A percentile compares a stretch with the other conserved stretches of the same genome.
These are phyloP conservation scores for Cystobasidium ongulense DNA, from an alignment of 768 basidiomycete genomes.

Conservation along the genomic window DNA sequence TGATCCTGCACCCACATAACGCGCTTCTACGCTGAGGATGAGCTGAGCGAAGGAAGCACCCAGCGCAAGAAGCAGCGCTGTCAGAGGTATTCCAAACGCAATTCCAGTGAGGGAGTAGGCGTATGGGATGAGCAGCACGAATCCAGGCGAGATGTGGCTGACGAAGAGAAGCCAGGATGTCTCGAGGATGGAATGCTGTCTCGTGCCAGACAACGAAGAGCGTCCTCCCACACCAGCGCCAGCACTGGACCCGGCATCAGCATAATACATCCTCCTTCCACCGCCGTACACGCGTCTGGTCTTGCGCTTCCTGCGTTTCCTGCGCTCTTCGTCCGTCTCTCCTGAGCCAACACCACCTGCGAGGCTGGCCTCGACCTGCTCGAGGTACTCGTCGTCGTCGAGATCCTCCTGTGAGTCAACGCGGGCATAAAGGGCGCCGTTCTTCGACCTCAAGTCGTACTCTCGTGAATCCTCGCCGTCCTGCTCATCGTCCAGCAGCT, in stretches of 20 bases:
- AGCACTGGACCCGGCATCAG: not conserved
- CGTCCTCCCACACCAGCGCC: not conserved
- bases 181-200: not conserved
- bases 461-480: not conserved
- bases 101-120: slow-evolving; percentile 33
- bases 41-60: slow-evolving; percentile 38
- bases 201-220: not conserved
- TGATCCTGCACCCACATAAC: slow-evolving; percentile 40
- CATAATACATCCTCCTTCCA: not conserved
- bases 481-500: not conserved
- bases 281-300: slow-evolving; percentile 26
- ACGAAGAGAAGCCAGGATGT: slow-evolving; percentile 14
- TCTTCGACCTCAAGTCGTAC: not conserved
- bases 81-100: slow-evolving; percentile 34
- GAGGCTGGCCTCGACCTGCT: slow-evolving; percentile 12
- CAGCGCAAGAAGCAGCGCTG: slow-evolving; percentile 35
- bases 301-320: slow-evolving; percentile 9
- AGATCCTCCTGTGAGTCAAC: slow-evolving; percentile 25
- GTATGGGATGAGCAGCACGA: slow-evolving; percentile 22
- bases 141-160: not conserved
- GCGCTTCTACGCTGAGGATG: slow-evolving; percentile 35
- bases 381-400: slow-evolving; percentile 19
- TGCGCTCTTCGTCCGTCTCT: slow-evolving; percentile 17
- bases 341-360: not conserved
- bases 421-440: not conserved